phyloP scores from a whole-genome alignment of 805 yeast genomes.

The Yarrowia divulgata region DNA sequence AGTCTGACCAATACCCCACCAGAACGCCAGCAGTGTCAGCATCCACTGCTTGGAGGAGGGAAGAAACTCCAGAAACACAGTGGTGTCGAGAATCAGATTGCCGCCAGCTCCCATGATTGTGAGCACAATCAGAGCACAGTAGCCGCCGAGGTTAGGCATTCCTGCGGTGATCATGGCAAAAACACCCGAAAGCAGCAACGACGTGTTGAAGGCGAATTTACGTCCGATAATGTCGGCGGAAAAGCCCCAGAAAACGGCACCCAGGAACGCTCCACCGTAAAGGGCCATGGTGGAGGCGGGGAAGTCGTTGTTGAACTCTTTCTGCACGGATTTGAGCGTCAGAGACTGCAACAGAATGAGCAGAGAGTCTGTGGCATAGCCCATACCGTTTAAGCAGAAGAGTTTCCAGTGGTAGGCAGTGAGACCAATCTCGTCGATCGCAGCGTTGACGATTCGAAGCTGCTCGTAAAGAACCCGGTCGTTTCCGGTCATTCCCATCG shows the following conservation, averaged over 20 bases:
- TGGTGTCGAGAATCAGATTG: slow-evolving; percentile 62
- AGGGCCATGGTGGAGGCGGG: slow-evolving; percentile 58
- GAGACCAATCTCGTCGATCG: slow-evolving; percentile 68
- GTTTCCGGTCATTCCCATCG: slow-evolving; percentile 36
- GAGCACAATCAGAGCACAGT: slow-evolving; percentile 54
- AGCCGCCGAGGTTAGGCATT: slow-evolving; percentile 58
- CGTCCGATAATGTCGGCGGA: slow-evolving; percentile 64
- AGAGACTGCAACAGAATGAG: slow-evolving; percentile 58
- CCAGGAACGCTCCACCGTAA: slow-evolving; percentile 61
- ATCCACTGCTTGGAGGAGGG: slow-evolving; percentile 61
- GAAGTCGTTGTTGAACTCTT: slow-evolving; percentile 57
- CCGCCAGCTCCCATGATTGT: slow-evolving; percentile 63
- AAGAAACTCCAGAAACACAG: slow-evolving; percentile 61
- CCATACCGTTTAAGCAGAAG: slow-evolving; percentile 62
- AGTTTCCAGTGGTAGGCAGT: slow-evolving; percentile 62
- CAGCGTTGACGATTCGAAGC: slow-evolving; percentile 55
- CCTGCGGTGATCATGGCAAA: slow-evolving; percentile 64
- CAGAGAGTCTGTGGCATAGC: slow-evolving; percentile 64
- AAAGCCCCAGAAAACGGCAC: slow-evolving; percentile 64
- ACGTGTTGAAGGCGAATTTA: slow-evolving; percentile 59
- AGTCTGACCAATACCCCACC: slow-evolving; percentile 72
- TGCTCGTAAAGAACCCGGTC: slow-evolving; percentile 27
- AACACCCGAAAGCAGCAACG: slow-evolving; percentile 57
- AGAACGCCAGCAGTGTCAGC: slow-evolving; percentile 61
- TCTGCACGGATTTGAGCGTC: slow-evolving; percentile 57